phyloP scores from a whole-genome alignment of 2,329 filamentous ascomycete species.

The Hymenoscyphus linearis region DNA sequence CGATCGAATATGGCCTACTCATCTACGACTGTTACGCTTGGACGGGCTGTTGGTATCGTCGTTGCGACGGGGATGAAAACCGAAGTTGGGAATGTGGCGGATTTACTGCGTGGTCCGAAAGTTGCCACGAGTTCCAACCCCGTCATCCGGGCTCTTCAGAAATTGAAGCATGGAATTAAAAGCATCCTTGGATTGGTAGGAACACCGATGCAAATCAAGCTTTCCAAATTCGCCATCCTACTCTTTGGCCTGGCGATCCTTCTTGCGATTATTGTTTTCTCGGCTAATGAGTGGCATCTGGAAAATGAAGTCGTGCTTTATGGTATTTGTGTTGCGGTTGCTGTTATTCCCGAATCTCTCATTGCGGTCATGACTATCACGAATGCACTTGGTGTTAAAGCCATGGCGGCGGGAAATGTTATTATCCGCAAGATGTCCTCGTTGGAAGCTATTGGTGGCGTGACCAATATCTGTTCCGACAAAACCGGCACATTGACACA shows the following conservation, averaged over 20 bases:
- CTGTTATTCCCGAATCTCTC: slow-evolving; percentile 62
- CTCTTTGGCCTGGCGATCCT: slow-evolving; percentile 68
- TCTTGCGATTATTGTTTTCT: slow-evolving; percentile 57
- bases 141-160: slow-evolving; percentile 41
- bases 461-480: slow-evolving; percentile 37
- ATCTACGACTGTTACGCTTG: slow-evolving; percentile 66
- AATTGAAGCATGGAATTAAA: slow-evolving; percentile 38
- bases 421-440: slow-evolving; percentile 61
- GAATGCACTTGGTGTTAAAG: slow-evolving; percentile 61
- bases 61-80: slow-evolving; percentile 68
- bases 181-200: slow-evolving; percentile 63
- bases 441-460: slow-evolving; percentile 61
- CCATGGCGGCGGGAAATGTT: slow-evolving; percentile 59
- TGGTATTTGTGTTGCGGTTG: slow-evolving; percentile 56
- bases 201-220: slow-evolving; percentile 77
- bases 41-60: slow-evolving; percentile 64
- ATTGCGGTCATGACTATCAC: slow-evolving; percentile 68
- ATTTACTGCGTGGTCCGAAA: slow-evolving; percentile 51
- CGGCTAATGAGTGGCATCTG: slow-evolving; percentile 48
- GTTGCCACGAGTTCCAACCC: slow-evolving; percentile 46
- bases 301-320: slow-evolving; percentile 55
- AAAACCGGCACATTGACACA: slow-evolving; percentile 63
- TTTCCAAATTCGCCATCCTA: slow-evolving; percentile 78
- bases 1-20: slow-evolving; percentile 67
- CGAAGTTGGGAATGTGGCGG: slow-evolving; percentile 72